Evolutionary conservation across 2,329 filamentous ascomycete genomes (phyloP).

Genomic region (Colletotrichum sp.): DNA sequence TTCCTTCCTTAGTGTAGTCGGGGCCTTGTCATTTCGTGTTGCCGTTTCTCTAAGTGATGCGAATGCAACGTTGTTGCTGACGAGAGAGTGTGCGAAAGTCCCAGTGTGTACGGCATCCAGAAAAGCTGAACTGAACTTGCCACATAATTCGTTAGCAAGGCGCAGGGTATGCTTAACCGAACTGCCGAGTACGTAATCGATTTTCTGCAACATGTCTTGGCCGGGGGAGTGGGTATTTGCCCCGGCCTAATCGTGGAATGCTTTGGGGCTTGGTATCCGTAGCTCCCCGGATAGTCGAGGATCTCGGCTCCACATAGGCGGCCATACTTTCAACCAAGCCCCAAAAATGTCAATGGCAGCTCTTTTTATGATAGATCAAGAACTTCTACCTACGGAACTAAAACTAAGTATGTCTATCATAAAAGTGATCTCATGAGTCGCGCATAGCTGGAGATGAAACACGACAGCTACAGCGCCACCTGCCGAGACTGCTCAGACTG

Average conservation of each 20-base stretch:
- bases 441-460: not conserved
- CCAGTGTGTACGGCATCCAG: not conserved
- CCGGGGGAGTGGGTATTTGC: not conserved
- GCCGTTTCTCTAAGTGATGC: not conserved
- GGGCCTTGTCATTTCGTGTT: not conserved
- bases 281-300: not conserved
- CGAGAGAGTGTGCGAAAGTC: not conserved
- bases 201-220: not conserved
- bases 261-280: not conserved
- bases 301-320: not conserved
- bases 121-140: not conserved
- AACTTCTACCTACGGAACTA: not conserved
- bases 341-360: not conserved
- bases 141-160: not conserved
- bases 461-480: not conserved
- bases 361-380: not conserved
- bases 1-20: not conserved
- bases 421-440: not conserved
- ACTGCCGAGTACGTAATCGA: not conserved
- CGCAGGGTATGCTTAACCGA: not conserved
- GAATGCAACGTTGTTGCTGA: not conserved
- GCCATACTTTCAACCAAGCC: not conserved
- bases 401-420: not conserved
- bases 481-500: not conserved
- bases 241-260: not conserved